Conservation (phyloP, 2,329 filamentous ascomycete genomes). For the Zymoseptoria tritici region DNA sequence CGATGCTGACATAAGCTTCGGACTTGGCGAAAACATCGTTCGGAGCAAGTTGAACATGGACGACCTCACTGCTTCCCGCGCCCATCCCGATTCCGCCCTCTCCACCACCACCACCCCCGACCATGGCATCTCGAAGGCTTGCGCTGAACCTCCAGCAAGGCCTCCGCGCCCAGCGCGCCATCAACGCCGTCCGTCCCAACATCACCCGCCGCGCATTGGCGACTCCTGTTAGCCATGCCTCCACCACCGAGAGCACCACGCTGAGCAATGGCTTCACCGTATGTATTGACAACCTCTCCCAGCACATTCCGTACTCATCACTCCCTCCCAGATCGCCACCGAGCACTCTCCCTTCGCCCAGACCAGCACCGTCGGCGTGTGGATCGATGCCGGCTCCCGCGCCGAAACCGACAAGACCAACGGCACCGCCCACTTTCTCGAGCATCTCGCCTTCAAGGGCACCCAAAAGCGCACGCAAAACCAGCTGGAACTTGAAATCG, state of each 20-base stretch:
- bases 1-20: background rate
- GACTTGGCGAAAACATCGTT: background rate
- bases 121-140: slow-evolving; percentile 94
- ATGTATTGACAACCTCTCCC: slow-evolving; percentile 28
- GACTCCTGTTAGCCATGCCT: slow-evolving; percentile 64
- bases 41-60: background rate
- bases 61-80: background rate
- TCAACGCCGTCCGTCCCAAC: slow-evolving; percentile 57
- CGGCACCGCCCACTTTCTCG: slow-evolving; percentile 98
- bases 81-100: slow-evolving; percentile 2
- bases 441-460: slow-evolving; percentile 99
- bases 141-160: slow-evolving; percentile 88
- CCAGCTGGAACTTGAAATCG: slow-evolving; percentile 97
- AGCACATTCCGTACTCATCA: background rate
- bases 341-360: slow-evolving; percentile 98
- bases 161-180: slow-evolving; percentile 78
- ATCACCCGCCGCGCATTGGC: slow-evolving; percentile 74
- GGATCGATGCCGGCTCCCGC: slow-evolving; percentile 97
- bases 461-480: slow-evolving; percentile 91
- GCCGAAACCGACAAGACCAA: slow-evolving; percentile 98
- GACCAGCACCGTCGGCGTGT: slow-evolving; percentile 96
- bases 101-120: slow-evolving; percentile 32
- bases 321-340: slow-evolving; percentile 70
- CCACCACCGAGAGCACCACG: slow-evolving; percentile 92
- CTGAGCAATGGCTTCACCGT: slow-evolving; percentile 97